Evolutionary conservation across 805 yeast genomes (phyloP), one percentile per base, ranked within the genome.

Genomic region (Zygosaccharomyces gambellarensis): DNA sequence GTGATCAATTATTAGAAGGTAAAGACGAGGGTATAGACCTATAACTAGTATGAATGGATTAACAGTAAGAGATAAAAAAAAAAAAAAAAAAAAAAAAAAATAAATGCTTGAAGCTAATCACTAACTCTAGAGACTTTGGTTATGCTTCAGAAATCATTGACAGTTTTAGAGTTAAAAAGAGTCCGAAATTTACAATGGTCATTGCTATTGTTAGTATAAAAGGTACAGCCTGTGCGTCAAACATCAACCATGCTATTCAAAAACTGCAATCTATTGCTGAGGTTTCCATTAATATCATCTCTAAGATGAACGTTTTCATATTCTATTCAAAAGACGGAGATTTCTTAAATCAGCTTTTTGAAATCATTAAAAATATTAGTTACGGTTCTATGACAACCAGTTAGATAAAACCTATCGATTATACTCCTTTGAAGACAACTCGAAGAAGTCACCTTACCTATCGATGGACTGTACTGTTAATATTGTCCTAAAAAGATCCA

Each of bases 171-270:
- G 75, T 82, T 3, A 74, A 74, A 29, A 69, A 77, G 30, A 69
- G 79, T 5, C 59, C 70, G 5, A 76, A 74, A 48, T 77, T 71
- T 56, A 76, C 75, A 56, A 77, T 83, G 7, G 69, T 74, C 9
- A 89, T 88, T 0, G 67, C 80, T 0, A 79, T 86, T 39, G 86
- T 84, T 9, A 92, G 90, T 3, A 84, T 85, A 64, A 80, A 89
- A 0, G 86, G 92, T 67, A 81, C 86, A 6, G 80, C 88, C 0
- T 83, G 94, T 64, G 80, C 80, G 1, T 73, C 73, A 36, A 71
- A 90, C 0, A 77, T 87, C 9, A 67, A 71, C 8, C 65, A 72
- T 7, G 74, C 78, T 29, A 79, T 71, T 23, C 62, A 62, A 30
- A 75, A 71, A 4, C 59, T 83, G 36, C 75, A 78, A 1, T 82